Conservation (phyloP, 2,329 filamentous ascomycete species). For the Cladosporium halotolerans region DNA sequence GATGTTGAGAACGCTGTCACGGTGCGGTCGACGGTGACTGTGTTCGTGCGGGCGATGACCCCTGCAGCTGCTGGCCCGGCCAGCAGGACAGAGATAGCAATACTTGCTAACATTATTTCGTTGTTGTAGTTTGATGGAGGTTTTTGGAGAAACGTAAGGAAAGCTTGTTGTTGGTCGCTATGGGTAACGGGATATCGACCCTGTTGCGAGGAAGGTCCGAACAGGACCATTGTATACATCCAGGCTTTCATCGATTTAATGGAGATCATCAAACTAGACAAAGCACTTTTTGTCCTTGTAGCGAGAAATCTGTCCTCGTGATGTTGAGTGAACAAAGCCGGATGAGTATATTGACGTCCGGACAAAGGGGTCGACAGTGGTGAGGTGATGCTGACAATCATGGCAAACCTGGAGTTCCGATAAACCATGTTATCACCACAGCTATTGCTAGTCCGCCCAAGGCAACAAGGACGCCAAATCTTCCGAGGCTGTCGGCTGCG, state of each 20-base stretch:
- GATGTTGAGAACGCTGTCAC: conserved; percentile 2
- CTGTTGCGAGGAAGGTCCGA: neutral
- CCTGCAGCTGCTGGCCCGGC: conserved; percentile 10
- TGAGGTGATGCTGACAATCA: neutral
- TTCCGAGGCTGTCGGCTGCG: neutral
- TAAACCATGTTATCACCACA: neutral
- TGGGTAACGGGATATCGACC: neutral
- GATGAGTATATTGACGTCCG: neutral
- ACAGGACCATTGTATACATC: neutral
- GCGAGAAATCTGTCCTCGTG: neutral
- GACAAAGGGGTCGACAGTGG: neutral
- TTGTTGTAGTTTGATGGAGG: neutral
- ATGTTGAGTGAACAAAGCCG: neutral
- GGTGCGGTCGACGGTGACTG: neutral
- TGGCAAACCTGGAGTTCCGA: neutral
- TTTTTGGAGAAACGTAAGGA: neutral
- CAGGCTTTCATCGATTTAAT: neutral
- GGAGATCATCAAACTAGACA: neutral
- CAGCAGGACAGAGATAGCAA: conserved; percentile 10
- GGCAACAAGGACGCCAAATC: neutral
- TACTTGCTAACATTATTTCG: neutral
- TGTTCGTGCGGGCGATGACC: conserved; percentile 7
- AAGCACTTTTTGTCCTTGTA: neutral
- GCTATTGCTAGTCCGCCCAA: neutral
- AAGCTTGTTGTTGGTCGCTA: neutral